A percentile compares a stretch with the other conserved stretches of the same genome.
phyloP scores from a whole-genome alignment of 2,329 filamentous ascomycete species.

The Orbilia javanica region DNA sequence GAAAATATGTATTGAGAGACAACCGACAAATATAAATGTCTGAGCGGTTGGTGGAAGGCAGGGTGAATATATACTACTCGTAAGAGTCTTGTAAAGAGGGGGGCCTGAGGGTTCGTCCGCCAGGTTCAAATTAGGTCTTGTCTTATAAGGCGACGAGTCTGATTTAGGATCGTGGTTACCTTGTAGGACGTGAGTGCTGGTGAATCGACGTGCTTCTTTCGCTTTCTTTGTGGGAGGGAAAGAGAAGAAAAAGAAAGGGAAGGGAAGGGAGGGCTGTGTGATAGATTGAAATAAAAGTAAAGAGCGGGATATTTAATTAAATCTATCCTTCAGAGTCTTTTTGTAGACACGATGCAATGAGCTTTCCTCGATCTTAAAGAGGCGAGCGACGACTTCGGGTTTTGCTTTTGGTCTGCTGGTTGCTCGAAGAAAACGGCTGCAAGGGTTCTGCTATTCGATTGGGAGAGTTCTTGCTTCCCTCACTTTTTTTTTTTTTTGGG shows the following conservation, averaged over 20 bases:
- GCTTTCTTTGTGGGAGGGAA: not conserved
- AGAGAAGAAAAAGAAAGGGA: constrained; percentile 1
- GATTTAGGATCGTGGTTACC: constrained; percentile 47
- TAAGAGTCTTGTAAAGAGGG: not conserved
- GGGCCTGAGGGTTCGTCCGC: constrained; percentile 38
- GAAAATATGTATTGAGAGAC: not conserved
- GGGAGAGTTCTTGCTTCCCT: too few relatives aligned
- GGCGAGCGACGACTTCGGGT: constrained; percentile 15
- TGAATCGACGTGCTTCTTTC: constrained; percentile 15
- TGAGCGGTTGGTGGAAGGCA: not conserved
- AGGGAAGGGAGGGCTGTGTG: not conserved
- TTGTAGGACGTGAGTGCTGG: constrained; percentile 5
- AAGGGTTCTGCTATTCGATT: constrained; percentile 4
- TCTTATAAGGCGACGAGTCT: constrained; percentile 37
- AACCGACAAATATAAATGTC: not conserved
- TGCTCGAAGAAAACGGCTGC: not conserved
- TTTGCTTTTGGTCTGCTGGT: constrained; percentile 38
- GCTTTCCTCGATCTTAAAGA: constrained; percentile 27
- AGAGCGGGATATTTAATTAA: constrained; percentile 33
- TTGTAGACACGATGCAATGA: constrained; percentile 41
- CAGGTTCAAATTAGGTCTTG: constrained; percentile 20
- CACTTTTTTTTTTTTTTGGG: constrained; percentile 1
- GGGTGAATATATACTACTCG: not conserved
- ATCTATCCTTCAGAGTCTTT: constrained; percentile 47
- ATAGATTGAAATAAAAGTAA: not conserved